Evolutionary conservation across 2,329 filamentous ascomycete genomes (phyloP), one percentile per base, ranked within the genome.

Genomic region (Microsporum audouinii): DNA sequence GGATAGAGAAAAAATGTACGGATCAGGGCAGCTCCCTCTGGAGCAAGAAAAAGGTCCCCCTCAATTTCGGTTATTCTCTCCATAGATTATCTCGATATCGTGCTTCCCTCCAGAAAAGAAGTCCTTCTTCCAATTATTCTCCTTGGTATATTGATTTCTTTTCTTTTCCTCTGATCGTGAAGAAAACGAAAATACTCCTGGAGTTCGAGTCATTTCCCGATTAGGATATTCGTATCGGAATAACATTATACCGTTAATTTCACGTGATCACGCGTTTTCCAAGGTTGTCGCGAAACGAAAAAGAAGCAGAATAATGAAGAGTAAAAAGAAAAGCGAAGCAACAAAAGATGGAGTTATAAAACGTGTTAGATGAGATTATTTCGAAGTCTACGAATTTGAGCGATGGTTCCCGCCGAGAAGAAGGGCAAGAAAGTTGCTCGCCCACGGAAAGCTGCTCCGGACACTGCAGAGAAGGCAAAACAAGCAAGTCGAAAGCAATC

Each of bases 1-100:
- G 17, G 17, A 23, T 34, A 1, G 7, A 43, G 17, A 12, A 14
- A 49, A 14, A 8, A 69, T 70, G 14, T 68, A 77, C 76, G 83
- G 61, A 84, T 77, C 14, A 85, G 71, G 14, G 82, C 74, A 27
- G 77, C 73, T 59, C 75, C 70, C 38, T 76, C 68, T 0, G 82
- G 81, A 0, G 79, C 79, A 41, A 74, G 68, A 67, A 85, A 84
- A 43, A 86, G 75, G 66, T 82, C 73, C 58, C 80, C 80, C 53
- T 70, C 61, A 2, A 67, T 64, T 56, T 77, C 73, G 5, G 23
- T 64, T 31, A 75, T 60, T 3, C 23, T 31, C 17, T 47, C 66
- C 31, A 62, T 66, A 23, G 17, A 23, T 23, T 23, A 23, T 23
- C 17, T 23, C 17, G 17, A 23, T 23, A 23, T 23, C 17, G 17